Conservation (phyloP, 768 basidiomycete genomes). For the Macrolepiota albuminosa region DNA sequence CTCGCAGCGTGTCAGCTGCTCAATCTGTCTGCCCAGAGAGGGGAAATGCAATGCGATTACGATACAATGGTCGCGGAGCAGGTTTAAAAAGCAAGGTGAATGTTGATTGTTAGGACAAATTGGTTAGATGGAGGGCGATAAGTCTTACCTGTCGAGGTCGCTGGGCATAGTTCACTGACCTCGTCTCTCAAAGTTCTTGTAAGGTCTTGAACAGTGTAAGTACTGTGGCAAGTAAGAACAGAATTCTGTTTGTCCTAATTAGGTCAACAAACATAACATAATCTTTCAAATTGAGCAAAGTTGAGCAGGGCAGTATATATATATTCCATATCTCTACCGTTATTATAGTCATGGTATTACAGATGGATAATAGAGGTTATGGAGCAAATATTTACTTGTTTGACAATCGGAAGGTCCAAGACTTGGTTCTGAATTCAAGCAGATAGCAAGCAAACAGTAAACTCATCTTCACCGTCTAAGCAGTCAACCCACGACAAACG, state of each 20-base stretch:
- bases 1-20: slow-evolving; percentile 89
- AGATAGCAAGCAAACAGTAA: background rate
- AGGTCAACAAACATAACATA: background rate
- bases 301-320: background rate
- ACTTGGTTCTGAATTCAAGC: background rate
- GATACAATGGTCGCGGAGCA: background rate
- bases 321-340: slow-evolving; percentile 7
- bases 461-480: background rate
- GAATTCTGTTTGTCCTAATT: slow-evolving; percentile 10
- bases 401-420: background rate
- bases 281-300: background rate
- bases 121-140: background rate
- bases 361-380: slow-evolving; percentile 2
- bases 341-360: slow-evolving; percentile 13
- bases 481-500: background rate
- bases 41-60: slow-evolving; percentile 1
- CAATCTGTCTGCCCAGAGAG: slow-evolving; percentile 71
- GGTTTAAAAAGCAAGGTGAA: slow-evolving; percentile 1
- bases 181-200: background rate
- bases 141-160: slow-evolving; percentile 21
- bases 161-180: slow-evolving; percentile 17
- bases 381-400: background rate
- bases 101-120: background rate
- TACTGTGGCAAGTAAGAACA: background rate
- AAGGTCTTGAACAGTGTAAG: background rate